phyloP scores from a whole-genome alignment of 2,329 filamentous ascomycete species.

The Epichloe uncinata region DNA sequence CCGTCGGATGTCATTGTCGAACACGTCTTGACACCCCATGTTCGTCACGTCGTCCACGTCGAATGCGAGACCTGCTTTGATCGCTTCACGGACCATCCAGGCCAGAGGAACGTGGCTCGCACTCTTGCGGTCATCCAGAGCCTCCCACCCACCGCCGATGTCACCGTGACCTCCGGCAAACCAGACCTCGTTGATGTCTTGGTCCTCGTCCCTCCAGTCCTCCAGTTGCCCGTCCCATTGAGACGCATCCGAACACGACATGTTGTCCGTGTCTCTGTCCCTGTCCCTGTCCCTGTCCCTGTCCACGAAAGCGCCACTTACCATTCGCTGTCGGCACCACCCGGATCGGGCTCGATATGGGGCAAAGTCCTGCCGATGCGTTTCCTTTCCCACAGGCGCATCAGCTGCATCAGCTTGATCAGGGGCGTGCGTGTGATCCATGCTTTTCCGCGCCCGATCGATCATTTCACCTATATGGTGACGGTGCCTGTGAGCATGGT shows the following conservation, averaged over 20 bases:
- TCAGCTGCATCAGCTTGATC: background rate
- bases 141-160: conserved; percentile 64
- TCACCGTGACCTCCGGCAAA: conserved; percentile 71
- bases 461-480: conserved; percentile 11
- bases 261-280: conserved; percentile 10
- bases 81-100: conserved; percentile 53
- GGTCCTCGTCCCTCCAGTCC: conserved; percentile 36
- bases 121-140: conserved; percentile 41
- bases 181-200: conserved; percentile 71
- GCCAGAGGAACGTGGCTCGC: conserved; percentile 55
- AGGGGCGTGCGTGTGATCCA: conserved; percentile 3
- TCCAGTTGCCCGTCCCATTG: conserved; percentile 18
- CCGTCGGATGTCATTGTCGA: conserved; percentile 5
- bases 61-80: conserved; percentile 53
- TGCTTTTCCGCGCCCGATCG: conserved; percentile 9
- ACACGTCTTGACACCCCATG: conserved; percentile 39
- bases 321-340: conserved; percentile 20
- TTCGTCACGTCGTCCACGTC: conserved; percentile 54
- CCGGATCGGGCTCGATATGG: conserved; percentile 30
- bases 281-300: too few relatives aligned
- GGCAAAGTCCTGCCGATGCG: conserved; percentile 13
- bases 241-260: conserved; percentile 19
- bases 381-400: background rate
- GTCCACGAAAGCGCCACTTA: conserved; percentile 8
- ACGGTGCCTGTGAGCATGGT: conserved; percentile 12